These are phyloP conservation scores for Grosmannia clavigera DNA, from an alignment of 2,329 filamentous ascomycete genomes.

Conservation along the genomic window DNA sequence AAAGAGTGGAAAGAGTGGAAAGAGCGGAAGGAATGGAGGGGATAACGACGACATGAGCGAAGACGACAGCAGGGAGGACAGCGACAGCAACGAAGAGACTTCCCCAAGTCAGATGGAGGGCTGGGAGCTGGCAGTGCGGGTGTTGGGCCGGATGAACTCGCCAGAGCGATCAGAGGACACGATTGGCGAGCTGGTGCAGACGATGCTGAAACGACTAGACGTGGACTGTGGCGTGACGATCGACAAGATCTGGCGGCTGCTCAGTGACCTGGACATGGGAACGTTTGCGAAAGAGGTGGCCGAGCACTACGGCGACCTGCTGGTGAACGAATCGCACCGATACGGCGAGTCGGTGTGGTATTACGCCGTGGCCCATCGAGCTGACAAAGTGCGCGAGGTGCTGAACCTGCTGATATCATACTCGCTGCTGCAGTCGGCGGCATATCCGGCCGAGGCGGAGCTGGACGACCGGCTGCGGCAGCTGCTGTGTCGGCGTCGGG, in stretches of 20 bases:
- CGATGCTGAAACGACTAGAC: constrained; percentile 48
- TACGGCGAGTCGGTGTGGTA: constrained; percentile 85
- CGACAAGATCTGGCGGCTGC: constrained; percentile 68
- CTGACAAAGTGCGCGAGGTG: constrained; percentile 70
- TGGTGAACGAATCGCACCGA: constrained; percentile 58
- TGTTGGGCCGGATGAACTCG: constrained; percentile 72
- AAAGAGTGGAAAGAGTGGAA: constrained; percentile 12
- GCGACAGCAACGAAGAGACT: constrained; percentile 11
- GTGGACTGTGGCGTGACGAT: constrained; percentile 59
- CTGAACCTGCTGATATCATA: constrained; percentile 79
- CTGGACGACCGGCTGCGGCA: constrained; percentile 60
- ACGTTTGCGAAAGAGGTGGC: constrained; percentile 70
- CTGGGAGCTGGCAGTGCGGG: constrained; percentile 80
- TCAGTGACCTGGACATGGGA: constrained; percentile 66
- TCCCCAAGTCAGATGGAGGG: constrained; percentile 43
- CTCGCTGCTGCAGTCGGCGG: constrained; percentile 72
- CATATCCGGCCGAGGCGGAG: constrained; percentile 58
- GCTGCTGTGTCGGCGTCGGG: constrained; percentile 59
- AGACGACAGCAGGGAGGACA: constrained; percentile 9
- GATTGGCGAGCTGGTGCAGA: constrained; percentile 58
- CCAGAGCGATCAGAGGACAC: constrained; percentile 56
- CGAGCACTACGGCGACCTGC: constrained; percentile 73
- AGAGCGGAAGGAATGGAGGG: constrained; percentile 5
- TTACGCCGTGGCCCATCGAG: constrained; percentile 73
- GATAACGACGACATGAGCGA: constrained; percentile 2